Evolutionary conservation across 768 basidiomycete genomes (phyloP).

Genomic region (Royoungia palumana): DNA sequence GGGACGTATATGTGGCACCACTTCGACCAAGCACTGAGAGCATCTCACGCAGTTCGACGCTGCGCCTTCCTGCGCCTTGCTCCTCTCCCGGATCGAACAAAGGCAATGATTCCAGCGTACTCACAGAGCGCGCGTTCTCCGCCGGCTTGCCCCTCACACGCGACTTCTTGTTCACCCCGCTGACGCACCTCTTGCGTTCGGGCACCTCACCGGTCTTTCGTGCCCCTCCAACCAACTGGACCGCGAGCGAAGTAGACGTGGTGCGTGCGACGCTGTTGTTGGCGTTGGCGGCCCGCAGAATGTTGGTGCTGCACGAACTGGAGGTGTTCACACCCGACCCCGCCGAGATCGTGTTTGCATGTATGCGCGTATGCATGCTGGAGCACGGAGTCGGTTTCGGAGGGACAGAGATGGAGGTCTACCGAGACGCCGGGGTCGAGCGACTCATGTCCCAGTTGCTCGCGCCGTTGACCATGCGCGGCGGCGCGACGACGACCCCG

Average conservation of each 20-base stretch:
- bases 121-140: neutral
- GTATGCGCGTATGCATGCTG: constrained; percentile 96
- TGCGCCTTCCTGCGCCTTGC: constrained; percentile 33
- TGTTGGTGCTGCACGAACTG: constrained; percentile 43
- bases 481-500: constrained; percentile 1
- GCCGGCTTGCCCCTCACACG: constrained; percentile 45
- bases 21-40: constrained; percentile 48
- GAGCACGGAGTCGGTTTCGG: constrained; percentile 60
- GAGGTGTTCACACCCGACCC: constrained; percentile 27
- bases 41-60: constrained; percentile 55
- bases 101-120: neutral
- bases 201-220: constrained; percentile 69
- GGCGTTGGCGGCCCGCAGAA: constrained; percentile 46
- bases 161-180: constrained; percentile 68
- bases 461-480: constrained; percentile 44
- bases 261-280: constrained; percentile 66
- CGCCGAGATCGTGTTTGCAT: constrained; percentile 54
- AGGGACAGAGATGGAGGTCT: constrained; percentile 56
- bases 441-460: constrained; percentile 59
- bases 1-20: constrained; percentile 49
- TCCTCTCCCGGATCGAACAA: neutral
- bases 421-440: constrained; percentile 67
- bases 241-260: constrained; percentile 75
- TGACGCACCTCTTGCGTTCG: constrained; percentile 81
- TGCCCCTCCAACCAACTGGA: constrained; percentile 65